phyloP scores from a whole-genome alignment of 2,329 filamentous ascomycete species.

The Herpotrichia juniperi region DNA sequence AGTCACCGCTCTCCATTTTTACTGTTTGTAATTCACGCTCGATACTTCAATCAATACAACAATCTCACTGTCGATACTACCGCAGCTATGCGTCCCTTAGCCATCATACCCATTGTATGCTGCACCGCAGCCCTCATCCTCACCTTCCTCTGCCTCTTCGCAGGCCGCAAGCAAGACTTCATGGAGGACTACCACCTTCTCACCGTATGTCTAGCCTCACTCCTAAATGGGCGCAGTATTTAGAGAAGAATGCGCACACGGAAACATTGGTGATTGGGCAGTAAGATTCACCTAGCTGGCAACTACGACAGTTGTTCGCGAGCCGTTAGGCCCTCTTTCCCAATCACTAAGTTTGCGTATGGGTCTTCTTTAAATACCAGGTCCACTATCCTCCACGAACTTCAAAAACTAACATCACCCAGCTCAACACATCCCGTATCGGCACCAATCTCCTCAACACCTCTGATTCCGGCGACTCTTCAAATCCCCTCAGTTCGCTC shows the following conservation, averaged over 20 bases:
- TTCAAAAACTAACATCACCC: slow-evolving; percentile 2
- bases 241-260: too few species aligned
- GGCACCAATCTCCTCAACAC: slow-evolving; percentile 49
- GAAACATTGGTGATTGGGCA: too few species aligned
- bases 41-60: neutral
- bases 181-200: slow-evolving; percentile 64
- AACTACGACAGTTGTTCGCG: too few species aligned
- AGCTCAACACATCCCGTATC: slow-evolving; percentile 64
- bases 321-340: too few species aligned
- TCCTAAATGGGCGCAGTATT: too few species aligned
- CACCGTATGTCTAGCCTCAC: slow-evolving; percentile 50
- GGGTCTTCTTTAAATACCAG: too few species aligned
- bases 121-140: slow-evolving; percentile 63
- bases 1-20: too few species aligned
- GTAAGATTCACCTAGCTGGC: neutral
- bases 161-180: slow-evolving; percentile 61
- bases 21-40: too few species aligned
- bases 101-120: slow-evolving; percentile 58
- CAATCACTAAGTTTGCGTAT: too few species aligned
- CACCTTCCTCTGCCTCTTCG: slow-evolving; percentile 65
- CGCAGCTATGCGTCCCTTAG: slow-evolving; percentile 51
- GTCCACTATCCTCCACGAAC: too few species aligned
- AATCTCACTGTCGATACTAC: neutral
- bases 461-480: slow-evolving; percentile 26
- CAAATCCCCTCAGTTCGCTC: slow-evolving; percentile 35